These are phyloP conservation scores for Aspergillus udagawae DNA, from an alignment of 2,329 filamentous ascomycete genomes.

Conservation along the genomic window DNA sequence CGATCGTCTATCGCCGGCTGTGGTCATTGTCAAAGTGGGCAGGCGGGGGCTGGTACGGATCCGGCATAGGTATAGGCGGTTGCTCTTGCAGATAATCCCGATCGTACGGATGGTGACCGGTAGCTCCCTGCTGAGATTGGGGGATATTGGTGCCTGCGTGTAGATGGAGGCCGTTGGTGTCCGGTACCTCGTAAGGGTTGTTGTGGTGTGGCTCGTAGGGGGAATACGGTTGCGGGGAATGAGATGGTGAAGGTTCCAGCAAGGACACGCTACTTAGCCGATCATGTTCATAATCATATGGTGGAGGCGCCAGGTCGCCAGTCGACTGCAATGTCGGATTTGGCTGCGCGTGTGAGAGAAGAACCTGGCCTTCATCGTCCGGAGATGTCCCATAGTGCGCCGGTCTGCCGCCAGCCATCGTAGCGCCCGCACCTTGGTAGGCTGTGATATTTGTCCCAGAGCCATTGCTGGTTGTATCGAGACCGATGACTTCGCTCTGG, in stretches of 20 bases:
- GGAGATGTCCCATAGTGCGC: slow-evolving; percentile 21
- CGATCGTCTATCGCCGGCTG: background rate
- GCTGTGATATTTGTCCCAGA: slow-evolving; percentile 18
- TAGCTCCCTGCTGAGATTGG: slow-evolving; percentile 7
- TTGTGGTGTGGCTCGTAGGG: slow-evolving; percentile 15
- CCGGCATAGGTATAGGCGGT: slow-evolving; percentile 28
- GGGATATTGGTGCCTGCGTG: slow-evolving; percentile 10
- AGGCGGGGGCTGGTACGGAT: slow-evolving; percentile 26
- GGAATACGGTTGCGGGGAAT: slow-evolving; percentile 13
- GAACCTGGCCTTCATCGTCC: slow-evolving; percentile 36
- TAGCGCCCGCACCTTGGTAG: slow-evolving; percentile 23
- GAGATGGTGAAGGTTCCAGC: slow-evolving; percentile 7
- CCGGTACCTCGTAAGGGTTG: slow-evolving; percentile 13
- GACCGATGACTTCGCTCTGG: slow-evolving; percentile 24
- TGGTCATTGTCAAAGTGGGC: slow-evolving; percentile 20
- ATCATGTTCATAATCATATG: slow-evolving; percentile 16
- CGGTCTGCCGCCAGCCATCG: slow-evolving; percentile 18
- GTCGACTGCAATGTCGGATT: slow-evolving; percentile 26
- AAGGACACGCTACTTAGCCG: slow-evolving; percentile 10
- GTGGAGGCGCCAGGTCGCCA: slow-evolving; percentile 11
- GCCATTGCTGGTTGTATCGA: slow-evolving; percentile 18
- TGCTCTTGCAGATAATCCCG: slow-evolving; percentile 25
- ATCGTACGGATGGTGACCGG: slow-evolving; percentile 14
- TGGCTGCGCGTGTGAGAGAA: slow-evolving; percentile 37
- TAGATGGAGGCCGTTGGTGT: slow-evolving; percentile 13